Conservation (phyloP, 352 stramenopile genomes). For the Peronospora farinosa region DNA sequence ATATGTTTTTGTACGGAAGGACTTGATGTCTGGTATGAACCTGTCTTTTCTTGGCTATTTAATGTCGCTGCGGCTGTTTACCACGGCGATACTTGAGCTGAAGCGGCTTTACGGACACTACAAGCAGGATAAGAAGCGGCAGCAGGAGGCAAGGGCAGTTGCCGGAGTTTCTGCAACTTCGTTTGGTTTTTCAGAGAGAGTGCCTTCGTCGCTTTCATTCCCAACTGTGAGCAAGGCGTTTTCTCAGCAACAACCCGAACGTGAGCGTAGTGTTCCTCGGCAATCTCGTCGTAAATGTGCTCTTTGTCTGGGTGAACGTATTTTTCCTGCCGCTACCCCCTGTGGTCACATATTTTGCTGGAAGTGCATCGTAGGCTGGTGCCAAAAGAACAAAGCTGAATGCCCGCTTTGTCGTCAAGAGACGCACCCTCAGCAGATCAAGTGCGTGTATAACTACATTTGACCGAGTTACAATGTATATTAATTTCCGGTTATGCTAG, state of each 20-base stretch:
- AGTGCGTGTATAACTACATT: slow-evolving; percentile 87
- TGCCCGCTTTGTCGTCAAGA: slow-evolving; percentile 87
- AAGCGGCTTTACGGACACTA: slow-evolving; percentile 46
- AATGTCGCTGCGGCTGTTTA: slow-evolving; percentile 60
- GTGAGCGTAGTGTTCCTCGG: slow-evolving; percentile 3
- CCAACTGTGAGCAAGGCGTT: not conserved
- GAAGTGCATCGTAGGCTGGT: slow-evolving; percentile 91
- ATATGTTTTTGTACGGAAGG: slow-evolving; percentile 72
- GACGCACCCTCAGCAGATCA: slow-evolving; percentile 85
- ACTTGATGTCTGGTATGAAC: slow-evolving; percentile 51
- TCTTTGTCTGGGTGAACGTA: slow-evolving; percentile 77
- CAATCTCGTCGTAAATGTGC: slow-evolving; percentile 65
- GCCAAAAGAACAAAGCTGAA: slow-evolving; percentile 88
- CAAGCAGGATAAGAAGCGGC: slow-evolving; percentile 39
- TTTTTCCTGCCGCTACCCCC: slow-evolving; percentile 68
- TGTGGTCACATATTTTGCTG: slow-evolving; percentile 91
- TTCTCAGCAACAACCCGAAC: slow-evolving; percentile 1
- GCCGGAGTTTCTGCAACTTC: slow-evolving; percentile 9
- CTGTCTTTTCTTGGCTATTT: slow-evolving; percentile 75
- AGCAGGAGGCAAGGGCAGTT: slow-evolving; percentile 22
- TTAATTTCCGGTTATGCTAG: slow-evolving; percentile 9
- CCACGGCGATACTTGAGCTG: slow-evolving; percentile 44
- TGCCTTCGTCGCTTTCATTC: slow-evolving; percentile 31
- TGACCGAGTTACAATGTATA: slow-evolving; percentile 26
- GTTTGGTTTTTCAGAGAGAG: slow-evolving; percentile 34